These are phyloP conservation scores for Alternaria sp. DNA, from an alignment of 2,329 filamentous ascomycete genomes.

Conservation along the genomic window DNA sequence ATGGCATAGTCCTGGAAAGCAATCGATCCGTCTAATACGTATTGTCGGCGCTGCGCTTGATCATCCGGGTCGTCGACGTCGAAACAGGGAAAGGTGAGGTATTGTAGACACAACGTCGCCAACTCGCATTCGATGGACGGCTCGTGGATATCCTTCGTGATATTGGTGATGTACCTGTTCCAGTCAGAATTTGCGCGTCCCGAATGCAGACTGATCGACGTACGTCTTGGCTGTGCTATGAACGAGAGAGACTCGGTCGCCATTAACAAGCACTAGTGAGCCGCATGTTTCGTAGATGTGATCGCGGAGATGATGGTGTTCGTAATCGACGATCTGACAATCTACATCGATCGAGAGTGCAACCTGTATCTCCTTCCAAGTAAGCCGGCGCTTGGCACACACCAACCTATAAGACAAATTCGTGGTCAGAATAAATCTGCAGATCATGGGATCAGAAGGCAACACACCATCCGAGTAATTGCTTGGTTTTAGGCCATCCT, in stretches of 20 bases:
- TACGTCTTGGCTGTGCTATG: neutral
- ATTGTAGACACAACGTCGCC: neutral
- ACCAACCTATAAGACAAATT: neutral
- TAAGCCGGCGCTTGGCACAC: neutral
- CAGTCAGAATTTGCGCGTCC: neutral
- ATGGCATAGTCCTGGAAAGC: neutral
- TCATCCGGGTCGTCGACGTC: neutral
- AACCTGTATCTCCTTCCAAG: neutral
- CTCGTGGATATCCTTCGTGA: neutral
- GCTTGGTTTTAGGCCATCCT: neutral
- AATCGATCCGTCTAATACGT: neutral
- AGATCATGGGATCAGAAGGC: too few species aligned
- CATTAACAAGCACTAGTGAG: neutral
- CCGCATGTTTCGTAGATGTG: neutral
- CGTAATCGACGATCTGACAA: accelerated
- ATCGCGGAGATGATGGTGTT: neutral
- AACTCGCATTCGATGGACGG: neutral
- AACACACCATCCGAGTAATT: neutral
- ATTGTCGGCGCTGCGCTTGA: neutral
- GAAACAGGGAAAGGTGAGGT: neutral
- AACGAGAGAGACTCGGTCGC: neutral
- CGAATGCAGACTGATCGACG: neutral
- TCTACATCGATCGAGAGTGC: neutral
- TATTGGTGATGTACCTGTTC: neutral
- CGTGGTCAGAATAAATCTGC: too few species aligned